Percentiles rank a stretch among this genome's conserved stretches.
These are phyloP conservation scores for Penicillium samsonianum DNA, from an alignment of 495 filamentous ascomycete species.

Conservation along the genomic window DNA sequence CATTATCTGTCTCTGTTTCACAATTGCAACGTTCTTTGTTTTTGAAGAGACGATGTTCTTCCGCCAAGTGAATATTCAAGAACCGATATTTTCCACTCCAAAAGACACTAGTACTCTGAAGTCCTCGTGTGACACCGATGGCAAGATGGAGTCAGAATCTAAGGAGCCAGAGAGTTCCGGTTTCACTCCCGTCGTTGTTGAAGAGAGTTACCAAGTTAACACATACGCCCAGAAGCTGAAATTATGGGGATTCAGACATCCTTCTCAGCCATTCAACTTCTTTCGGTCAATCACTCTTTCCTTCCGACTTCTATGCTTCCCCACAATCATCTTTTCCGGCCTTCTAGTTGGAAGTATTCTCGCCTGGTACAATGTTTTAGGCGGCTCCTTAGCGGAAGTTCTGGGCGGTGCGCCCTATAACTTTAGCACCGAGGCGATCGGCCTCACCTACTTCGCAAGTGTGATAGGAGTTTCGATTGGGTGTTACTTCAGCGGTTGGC, in stretches of 20 bases:
- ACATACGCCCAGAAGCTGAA: constrained; percentile 21
- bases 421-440: constrained; percentile 16
- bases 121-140: neutral
- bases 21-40: constrained; percentile 55
- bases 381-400: constrained; percentile 11
- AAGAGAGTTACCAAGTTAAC: neutral
- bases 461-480: constrained; percentile 25
- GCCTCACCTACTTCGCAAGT: constrained; percentile 13
- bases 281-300: constrained; percentile 4
- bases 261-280: constrained; percentile 7
- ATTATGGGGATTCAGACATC: constrained; percentile 5
- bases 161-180: neutral
- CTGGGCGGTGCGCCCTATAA: constrained; percentile 22
- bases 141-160: neutral
- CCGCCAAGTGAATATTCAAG: constrained; percentile 6
- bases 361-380: constrained; percentile 15
- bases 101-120: neutral
- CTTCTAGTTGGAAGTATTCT: constrained; percentile 16
- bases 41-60: constrained; percentile 54
- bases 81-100: neutral
- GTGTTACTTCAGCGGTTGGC: constrained; percentile 12
- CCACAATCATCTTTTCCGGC: constrained; percentile 15
- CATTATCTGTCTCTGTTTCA: constrained; percentile 49
- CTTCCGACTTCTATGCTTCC: constrained; percentile 22
- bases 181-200: neutral